Evolutionary conservation across 345 rosid species (phyloP).

Genomic region (Stellera chamaejasme): DNA sequence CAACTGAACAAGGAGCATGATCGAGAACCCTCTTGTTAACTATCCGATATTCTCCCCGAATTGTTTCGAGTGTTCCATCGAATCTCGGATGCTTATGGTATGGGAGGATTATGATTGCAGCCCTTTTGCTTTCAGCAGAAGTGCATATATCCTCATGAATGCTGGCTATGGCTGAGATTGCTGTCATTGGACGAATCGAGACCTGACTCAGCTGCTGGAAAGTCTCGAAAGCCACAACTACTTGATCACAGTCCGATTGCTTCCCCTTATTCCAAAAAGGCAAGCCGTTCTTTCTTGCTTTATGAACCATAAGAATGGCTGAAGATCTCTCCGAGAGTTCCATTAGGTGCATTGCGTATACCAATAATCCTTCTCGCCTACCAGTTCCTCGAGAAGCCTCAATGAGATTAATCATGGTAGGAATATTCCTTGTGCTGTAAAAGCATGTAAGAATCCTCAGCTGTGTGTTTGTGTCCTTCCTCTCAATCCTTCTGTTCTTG

Average conservation of each 20-base stretch:
- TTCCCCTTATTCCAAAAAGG: slow-evolving; percentile 81
- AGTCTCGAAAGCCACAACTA: slow-evolving; percentile 79
- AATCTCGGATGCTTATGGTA: slow-evolving; percentile 71
- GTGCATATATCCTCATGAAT: slow-evolving; percentile 65
- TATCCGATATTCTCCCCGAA: slow-evolving; percentile 39
- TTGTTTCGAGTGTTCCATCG: slow-evolving; percentile 58
- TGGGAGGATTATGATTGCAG: slow-evolving; percentile 63
- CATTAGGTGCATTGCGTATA: slow-evolving; percentile 90
- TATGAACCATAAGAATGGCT: slow-evolving; percentile 83
- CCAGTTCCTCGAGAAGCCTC: slow-evolving; percentile 80
- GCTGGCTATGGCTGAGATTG: slow-evolving; percentile 55
- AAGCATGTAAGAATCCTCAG: slow-evolving; percentile 56
- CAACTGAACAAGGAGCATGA: slow-evolving; percentile 66
- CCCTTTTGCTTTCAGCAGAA: slow-evolving; percentile 52
- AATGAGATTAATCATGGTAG: slow-evolving; percentile 54
- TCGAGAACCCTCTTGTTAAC: slow-evolving; percentile 61
- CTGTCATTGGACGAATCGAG: slow-evolving; percentile 71
- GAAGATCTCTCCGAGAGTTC: slow-evolving; percentile 90
- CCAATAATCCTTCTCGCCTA: slow-evolving; percentile 56
- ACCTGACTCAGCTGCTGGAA: slow-evolving; percentile 54
- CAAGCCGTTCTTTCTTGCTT: slow-evolving; percentile 68
- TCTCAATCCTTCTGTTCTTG: slow-evolving; percentile 40
- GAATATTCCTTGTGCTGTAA: slow-evolving; percentile 42
- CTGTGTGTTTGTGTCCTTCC: slow-evolving; percentile 31
- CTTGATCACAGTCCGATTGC: slow-evolving; percentile 31